Evolutionary conservation across 2,329 filamentous ascomycete species (phyloP), one percentile per base, ranked within the genome.

Genomic region (Aspergillus proliferans): DNA sequence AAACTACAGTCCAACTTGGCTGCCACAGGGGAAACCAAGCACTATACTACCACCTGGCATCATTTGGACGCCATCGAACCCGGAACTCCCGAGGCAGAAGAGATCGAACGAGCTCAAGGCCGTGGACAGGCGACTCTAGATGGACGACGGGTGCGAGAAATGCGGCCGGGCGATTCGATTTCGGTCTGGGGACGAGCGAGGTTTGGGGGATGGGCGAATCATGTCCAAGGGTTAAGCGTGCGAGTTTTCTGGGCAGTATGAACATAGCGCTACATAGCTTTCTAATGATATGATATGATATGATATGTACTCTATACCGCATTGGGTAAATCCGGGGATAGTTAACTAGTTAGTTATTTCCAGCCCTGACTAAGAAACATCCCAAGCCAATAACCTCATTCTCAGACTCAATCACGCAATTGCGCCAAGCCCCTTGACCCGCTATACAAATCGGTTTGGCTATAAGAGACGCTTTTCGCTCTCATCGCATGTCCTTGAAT

Each of bases 141-240:
- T 55, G 69, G 69, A n/a, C 57, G 48, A 6, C 53, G 55, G 38
- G 67, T 71, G 26, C 58, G 69, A 14, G 54, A 58, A 18, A 51
- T 71, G 56, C 51, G 63, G 15, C 46, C 70, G 46, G 69, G 69
- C 1, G 68, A 71, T 52, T 63, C 66, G 4, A 59, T 71, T 49
- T 57, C 61, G 10, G 46, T 71, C n/a, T 71, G 66, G 68, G 64
- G 58, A 14, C 55, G 68, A 22, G 64, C 69, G 15, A 61, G 69
- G 22, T 71, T 71, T 51, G 56, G 57, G 0, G 64, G 61, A 4
- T 71, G 69, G 69, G 34, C 43, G 8, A 71, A 71, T 45, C 49
- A 64, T 53, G 65, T 71, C 4, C 47, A 64, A 22, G 41, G 47
- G 5, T 52, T 66, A 36, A 58, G 56, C 8, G 61, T 68, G 21